Base-by-base conservation (phyloP, 257 asterid species). In the Forsythia viridissima region DNA sequence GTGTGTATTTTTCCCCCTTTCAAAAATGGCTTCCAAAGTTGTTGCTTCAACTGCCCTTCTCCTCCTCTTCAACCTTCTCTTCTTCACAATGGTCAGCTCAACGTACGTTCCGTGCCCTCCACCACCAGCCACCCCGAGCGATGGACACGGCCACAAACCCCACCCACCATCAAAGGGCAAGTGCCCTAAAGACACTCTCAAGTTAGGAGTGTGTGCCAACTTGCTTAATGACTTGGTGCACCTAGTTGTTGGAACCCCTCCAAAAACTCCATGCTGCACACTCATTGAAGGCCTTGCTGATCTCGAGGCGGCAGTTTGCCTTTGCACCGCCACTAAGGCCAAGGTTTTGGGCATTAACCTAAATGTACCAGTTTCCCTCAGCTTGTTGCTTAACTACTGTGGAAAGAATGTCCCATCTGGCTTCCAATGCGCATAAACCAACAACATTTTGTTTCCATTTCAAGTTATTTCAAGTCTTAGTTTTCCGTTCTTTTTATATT, bases 261-360 rank as follows among this genome's bases (percentile, higher is more conserved):
- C 85, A n/a, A 78, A 59, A 15, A 68, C 79, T 6, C 86, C 86
- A 41, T 85, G 89, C 38, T 85, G 89, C 70, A 30, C 68, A n/a
- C 84, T 85, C 36, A 71, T 85, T 24, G 44, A 76, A 63, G 87
- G 85, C 0, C 63, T 85, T 41, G 77, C 82, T 11, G 89, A 85
- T 46, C 83, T 85, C 8, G 85, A 85, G 34, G 89, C 89, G 0
- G 89, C 85, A 0, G 80, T 82, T 10, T 85, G 89, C 81, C 86
- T 85, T 42, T 85, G 89, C 83, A 82, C 89, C 0, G 89, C 87
- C 69, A 80, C 82, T 44, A 85, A 74, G 34, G 89, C 89, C 0
- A 82, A 85, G 16, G 57, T 85, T 21, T 38, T 85, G 63, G 89
- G 86, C 11, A 80, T 85, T 68, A 77, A 80, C 66, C 85, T 85